Conservation (phyloP, 2,329 filamentous ascomycete genomes). For the Xylaria hypoxylon region DNA sequence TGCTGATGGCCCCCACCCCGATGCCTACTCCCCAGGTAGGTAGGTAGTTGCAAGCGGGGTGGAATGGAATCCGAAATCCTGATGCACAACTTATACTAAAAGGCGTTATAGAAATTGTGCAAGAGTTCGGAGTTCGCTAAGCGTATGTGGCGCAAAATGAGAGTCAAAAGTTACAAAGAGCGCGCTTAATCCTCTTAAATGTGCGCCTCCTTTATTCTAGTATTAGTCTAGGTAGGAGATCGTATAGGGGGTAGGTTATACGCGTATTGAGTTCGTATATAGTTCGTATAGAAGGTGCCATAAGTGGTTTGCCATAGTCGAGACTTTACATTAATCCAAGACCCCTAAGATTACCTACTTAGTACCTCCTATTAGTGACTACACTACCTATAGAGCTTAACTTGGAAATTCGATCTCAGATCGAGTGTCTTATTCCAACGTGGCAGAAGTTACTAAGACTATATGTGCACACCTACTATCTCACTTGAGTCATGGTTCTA, state of each 20-base stretch:
- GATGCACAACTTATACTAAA: constrained; percentile 1
- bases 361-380: too few species aligned
- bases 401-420: constrained; percentile 10
- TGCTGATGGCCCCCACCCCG: not conserved
- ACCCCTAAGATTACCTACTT: too few species aligned
- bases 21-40: constrained; percentile 7
- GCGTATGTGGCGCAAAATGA: not conserved
- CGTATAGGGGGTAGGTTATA: not conserved
- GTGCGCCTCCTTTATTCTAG: too few species aligned
- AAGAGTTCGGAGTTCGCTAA: not conserved
- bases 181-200: too few species aligned
- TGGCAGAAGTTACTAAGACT: not conserved
- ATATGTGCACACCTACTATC: not conserved
- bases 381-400: not conserved
- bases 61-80: constrained; percentile 21
- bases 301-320: too few species aligned
- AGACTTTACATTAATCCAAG: too few species aligned
- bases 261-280: constrained; percentile 3
- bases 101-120: constrained; percentile 11
- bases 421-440: constrained; percentile 11
- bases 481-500: constrained; percentile 8
- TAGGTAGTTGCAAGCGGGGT: not conserved
- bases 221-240: too few species aligned
- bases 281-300: not conserved
- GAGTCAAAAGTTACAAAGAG: not conserved